These are phyloP conservation scores for Kodamaea jinghongensis DNA, from an alignment of 805 yeast species.

Conservation along the genomic window DNA sequence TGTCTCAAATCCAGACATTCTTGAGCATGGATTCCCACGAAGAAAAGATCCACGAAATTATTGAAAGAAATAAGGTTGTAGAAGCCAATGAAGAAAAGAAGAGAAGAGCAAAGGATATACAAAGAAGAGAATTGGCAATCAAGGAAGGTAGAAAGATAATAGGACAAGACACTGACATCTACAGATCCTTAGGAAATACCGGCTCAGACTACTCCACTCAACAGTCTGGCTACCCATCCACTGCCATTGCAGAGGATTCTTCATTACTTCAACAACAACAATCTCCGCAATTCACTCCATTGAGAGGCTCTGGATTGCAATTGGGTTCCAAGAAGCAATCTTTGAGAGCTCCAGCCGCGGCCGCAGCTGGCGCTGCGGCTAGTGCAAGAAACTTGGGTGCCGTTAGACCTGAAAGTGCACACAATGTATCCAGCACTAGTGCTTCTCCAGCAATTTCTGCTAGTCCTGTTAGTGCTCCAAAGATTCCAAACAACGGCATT, in stretches of 20 bases:
- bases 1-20: constrained; percentile 81
- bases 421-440: constrained; percentile 10
- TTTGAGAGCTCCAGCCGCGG: constrained; percentile 31
- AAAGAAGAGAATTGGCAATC: constrained; percentile 70
- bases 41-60: constrained; percentile 96
- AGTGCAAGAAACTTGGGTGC: constrained; percentile 13
- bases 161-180: constrained; percentile 43
- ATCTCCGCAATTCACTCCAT: constrained; percentile 13
- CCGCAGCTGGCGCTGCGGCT: constrained; percentile 23
- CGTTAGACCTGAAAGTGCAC: constrained; percentile 9
- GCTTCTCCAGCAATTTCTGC: constrained; percentile 15
- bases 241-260: constrained; percentile 21
- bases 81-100: constrained; percentile 98
- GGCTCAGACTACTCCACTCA: constrained; percentile 22
- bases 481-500: constrained; percentile 66
- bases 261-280: constrained; percentile 10
- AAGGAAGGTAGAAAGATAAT: constrained; percentile 23
- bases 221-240: constrained; percentile 23
- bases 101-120: constrained; percentile 88
- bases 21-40: constrained; percentile 98
- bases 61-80: constrained; percentile 92
- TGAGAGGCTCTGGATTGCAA: constrained; percentile 65
- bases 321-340: constrained; percentile 52
- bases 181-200: constrained; percentile 22
- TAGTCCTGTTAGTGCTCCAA: constrained; percentile 14